phyloP scores from a whole-genome alignment of 2,329 filamentous ascomycete genomes.

The Paecilomyces sp. region DNA sequence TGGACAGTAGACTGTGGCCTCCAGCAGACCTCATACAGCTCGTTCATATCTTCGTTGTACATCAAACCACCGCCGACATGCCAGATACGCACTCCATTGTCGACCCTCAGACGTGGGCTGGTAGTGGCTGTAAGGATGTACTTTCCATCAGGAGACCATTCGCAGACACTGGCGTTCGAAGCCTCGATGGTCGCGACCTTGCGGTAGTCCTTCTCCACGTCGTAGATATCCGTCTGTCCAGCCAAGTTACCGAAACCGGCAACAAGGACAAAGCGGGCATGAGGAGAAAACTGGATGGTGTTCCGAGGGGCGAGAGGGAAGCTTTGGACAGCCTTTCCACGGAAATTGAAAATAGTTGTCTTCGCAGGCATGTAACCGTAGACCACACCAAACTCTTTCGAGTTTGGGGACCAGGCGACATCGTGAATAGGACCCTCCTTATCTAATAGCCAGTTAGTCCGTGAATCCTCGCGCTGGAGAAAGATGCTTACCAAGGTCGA shows the following conservation, averaged over 20 bases:
- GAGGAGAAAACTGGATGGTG: conserved; percentile 90
- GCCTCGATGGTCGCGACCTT: conserved; percentile 94
- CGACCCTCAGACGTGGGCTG: conserved; percentile 86
- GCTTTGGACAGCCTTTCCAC: conserved; percentile 72
- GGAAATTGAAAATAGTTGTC: conserved; percentile 93
- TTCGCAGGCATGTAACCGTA: conserved; percentile 99
- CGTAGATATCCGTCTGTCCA: conserved; percentile 96
- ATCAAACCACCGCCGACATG: conserved; percentile 81
- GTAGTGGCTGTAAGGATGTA: conserved; percentile 98
- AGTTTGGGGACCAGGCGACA: conserved; percentile 96
- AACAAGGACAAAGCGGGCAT: conserved; percentile 84
- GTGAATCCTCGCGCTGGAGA: background rate
- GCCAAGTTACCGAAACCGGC: conserved; percentile 96
- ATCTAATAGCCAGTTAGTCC: conserved; percentile 44
- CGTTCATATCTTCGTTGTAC: conserved; percentile 92
- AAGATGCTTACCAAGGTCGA: conserved; percentile 56
- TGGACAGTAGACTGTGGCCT: conserved; percentile 62
- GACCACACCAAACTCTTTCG: conserved; percentile 93
- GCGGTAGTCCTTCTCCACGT: conserved; percentile 85
- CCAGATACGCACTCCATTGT: conserved; percentile 95
- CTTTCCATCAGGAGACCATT: conserved; percentile 94
- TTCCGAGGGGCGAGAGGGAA: conserved; percentile 87
- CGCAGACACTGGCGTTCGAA: conserved; percentile 90
- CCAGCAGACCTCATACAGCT: conserved; percentile 88
- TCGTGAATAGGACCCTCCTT: conserved; percentile 98